Percentiles rank a stretch among this genome's conserved stretches.
Conservation (phyloP, 192 early-diverging fungal genomes). For the Backusella macrospora region DNA sequence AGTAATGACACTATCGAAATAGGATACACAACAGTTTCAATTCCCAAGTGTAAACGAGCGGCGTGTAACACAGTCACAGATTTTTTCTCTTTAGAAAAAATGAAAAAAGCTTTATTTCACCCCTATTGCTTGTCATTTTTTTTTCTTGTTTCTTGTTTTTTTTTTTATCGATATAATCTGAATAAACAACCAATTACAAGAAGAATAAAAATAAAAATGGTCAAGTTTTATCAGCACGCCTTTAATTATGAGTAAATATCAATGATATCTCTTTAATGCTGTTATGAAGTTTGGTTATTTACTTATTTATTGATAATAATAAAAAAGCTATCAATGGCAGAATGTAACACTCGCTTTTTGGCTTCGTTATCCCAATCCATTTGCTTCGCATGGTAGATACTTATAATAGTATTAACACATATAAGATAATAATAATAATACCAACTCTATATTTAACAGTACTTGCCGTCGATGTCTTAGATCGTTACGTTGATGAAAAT, state of each 20-base stretch:
- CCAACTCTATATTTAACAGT: slow-evolving; percentile 48
- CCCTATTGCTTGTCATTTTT: slow-evolving; percentile 16
- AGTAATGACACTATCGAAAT: too few relatives aligned
- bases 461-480: slow-evolving; percentile 89
- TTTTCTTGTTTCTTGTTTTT: slow-evolving; percentile 8
- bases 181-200: too few relatives aligned
- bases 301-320: neutral
- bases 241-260: slow-evolving; percentile 69
- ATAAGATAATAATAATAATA: neutral
- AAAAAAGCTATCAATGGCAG: slow-evolving; percentile 64
- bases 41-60: too few relatives aligned
- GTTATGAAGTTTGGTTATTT: neutral
- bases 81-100: neutral
- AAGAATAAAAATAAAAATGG: slow-evolving; percentile 49
- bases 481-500: slow-evolving; percentile 76
- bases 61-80: neutral
- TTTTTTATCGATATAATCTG: slow-evolving; percentile 12
- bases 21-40: too few relatives aligned
- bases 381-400: slow-evolving; percentile 76
- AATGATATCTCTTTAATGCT: neutral
- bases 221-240: slow-evolving; percentile 83
- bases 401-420: neutral
- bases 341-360: slow-evolving; percentile 89
- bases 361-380: slow-evolving; percentile 97
- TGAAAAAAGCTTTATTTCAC: neutral